These are phyloP conservation scores for Podaxis sp. DNA, from an alignment of 768 basidiomycete genomes.

Conservation along the genomic window DNA sequence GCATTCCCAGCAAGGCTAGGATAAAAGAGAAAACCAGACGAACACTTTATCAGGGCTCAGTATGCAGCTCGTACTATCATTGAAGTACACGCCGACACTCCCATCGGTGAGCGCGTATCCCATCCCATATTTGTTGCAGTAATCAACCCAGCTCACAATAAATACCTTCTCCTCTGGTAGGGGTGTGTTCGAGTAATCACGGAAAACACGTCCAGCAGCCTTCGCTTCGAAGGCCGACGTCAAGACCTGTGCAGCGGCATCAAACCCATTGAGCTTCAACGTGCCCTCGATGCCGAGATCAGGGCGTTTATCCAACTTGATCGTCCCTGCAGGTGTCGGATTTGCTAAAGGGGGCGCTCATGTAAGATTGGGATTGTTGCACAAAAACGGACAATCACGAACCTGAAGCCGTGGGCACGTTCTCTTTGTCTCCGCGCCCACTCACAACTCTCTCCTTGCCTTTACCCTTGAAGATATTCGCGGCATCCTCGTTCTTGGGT, in stretches of 20 bases:
- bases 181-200: conserved; percentile 31
- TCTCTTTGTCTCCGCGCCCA: conserved; percentile 27
- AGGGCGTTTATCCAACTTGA: conserved; percentile 7
- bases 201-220: conserved; percentile 60
- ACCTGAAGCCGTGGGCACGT: conserved; percentile 24
- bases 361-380: not conserved
- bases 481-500: conserved; percentile 9
- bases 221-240: conserved; percentile 67
- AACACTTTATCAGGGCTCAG: conserved; percentile 86
- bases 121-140: conserved; percentile 99
- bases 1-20: not conserved
- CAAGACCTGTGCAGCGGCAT: conserved; percentile 53
- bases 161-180: conserved; percentile 72
- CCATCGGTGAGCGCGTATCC: conserved; percentile 97
- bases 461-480: conserved; percentile 11
- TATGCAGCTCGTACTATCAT: conserved; percentile 87
- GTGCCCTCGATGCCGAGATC: conserved; percentile 12
- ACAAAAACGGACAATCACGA: not conserved
- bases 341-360: not conserved
- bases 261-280: conserved; percentile 55
- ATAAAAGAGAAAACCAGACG: conserved; percentile 27
- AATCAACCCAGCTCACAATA: conserved; percentile 98
- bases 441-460: conserved; percentile 8
- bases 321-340: not conserved
- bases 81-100: conserved; percentile 93